phyloP scores from a whole-genome alignment of 257 asterid genomes.

The Gentiana macrophylla region DNA sequence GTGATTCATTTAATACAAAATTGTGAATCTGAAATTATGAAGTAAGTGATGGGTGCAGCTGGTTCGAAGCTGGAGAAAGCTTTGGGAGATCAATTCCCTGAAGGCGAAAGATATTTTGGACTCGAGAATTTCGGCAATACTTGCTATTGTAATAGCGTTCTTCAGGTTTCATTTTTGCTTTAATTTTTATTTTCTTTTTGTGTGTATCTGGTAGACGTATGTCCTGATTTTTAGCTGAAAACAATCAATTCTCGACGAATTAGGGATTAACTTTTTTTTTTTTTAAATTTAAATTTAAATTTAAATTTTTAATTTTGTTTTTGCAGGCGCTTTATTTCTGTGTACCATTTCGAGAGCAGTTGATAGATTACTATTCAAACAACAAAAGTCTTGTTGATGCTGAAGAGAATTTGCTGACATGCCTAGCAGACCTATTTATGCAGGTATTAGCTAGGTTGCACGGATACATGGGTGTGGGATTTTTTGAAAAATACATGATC shows the following conservation, averaged over 20 bases:
- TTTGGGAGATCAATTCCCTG: constrained; percentile 32
- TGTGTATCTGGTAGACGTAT: not conserved
- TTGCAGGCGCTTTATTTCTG: constrained; percentile 95
- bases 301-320: not conserved
- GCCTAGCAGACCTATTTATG: constrained; percentile 80
- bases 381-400: constrained; percentile 63
- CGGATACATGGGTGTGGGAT: too few relatives aligned
- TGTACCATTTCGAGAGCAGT: constrained; percentile 85
- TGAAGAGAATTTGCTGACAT: constrained; percentile 82
- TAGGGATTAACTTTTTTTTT: not conserved
- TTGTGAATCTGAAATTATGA: constrained; percentile 9
- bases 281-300: not conserved
- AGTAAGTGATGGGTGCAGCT: constrained; percentile 28
- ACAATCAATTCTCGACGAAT: too few relatives aligned
- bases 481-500: too few relatives aligned
- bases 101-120: constrained; percentile 36
- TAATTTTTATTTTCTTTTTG: not conserved
- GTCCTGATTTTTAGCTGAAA: not conserved
- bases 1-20: not conserved
- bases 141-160: constrained; percentile 34
- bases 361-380: constrained; percentile 68
- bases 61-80: constrained; percentile 37
- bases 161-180: constrained; percentile 16
- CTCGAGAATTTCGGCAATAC: constrained; percentile 35
- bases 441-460: constrained; percentile 30